Base-by-base conservation (phyloP, 768 basidiomycete genomes). In the Serendipita vermifera region DNA sequence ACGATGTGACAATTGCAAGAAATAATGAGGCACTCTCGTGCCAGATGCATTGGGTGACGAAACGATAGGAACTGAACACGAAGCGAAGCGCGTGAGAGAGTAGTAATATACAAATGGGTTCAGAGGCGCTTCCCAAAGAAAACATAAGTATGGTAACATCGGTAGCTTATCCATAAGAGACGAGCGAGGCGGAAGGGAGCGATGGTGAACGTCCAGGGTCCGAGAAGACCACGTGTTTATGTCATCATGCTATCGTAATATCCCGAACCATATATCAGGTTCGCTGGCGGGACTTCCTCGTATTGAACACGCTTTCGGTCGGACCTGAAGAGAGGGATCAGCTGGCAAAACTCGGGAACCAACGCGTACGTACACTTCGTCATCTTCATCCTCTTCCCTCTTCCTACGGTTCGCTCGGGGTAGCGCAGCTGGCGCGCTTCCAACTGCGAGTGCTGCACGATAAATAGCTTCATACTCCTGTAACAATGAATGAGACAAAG, bases 391-490 rank as follows among this genome's bases (percentile, higher is more conserved):
- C 14, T 71, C 70, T 20, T 75, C 78, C 33, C 88, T 75, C 65
- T 89, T 89, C 62, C 87, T 77, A 35, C 75, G 67, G 57, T 78
- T 71, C 9, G 59, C 57, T 1, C 63, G 57, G 27, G 75, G 67
- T 1, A 74, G 74, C 5, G 72, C 65, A 54, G 75, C 72, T 55
- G 75, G 72, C 53, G 68, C 70, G 13, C 66, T 60, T 3, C 80
- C 79, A 31, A 89, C 75, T 0, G 86, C 85, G 22, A 79, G 72
- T 56, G 73, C 79, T 6, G 91, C 91, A 62, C 79, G 82, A 66
- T 92, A 88, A 64, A 94, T 94, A 3, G 89, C 86, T 68, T 93
- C 88, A 61, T 92, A 94, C 72, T 92, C 91, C 89, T 92, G 62
- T 39, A 13, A 3, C n/a, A 3, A 33, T 5, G 43, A 48, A 55